Percentiles rank a stretch among this genome's conserved stretches.
phyloP scores from a whole-genome alignment of 345 rosid species.

The Trapa bicornis region DNA sequence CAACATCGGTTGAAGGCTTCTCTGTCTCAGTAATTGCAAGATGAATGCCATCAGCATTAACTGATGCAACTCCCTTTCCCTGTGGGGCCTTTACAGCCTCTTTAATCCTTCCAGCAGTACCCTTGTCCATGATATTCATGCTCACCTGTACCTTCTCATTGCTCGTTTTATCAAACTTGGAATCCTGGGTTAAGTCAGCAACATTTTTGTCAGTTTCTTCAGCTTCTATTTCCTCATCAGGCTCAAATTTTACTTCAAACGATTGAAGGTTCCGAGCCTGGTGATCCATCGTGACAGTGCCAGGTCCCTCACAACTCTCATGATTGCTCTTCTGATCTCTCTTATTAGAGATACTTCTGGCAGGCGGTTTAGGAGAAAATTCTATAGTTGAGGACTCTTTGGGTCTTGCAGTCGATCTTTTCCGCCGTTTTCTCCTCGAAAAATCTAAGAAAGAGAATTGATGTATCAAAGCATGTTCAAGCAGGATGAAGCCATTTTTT shows the following conservation, averaged over 20 bases:
- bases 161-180: constrained; percentile 9
- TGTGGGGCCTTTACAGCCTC: constrained; percentile 9
- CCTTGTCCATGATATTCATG: constrained; percentile 16
- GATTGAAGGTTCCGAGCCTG: constrained; percentile 12
- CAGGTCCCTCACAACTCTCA: constrained; percentile 32
- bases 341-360: constrained; percentile 34
- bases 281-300: constrained; percentile 13
- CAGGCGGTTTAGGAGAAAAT: constrained; percentile 30
- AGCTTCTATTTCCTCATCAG: constrained; percentile 21
- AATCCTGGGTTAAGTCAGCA: constrained; percentile 17
- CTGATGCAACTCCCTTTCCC: constrained; percentile 10
- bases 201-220: constrained; percentile 15
- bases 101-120: constrained; percentile 14
- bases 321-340: constrained; percentile 28
- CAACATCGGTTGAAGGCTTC: background rate
- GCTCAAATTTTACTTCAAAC: constrained; percentile 15
- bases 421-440: constrained; percentile 50
- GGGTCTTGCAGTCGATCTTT: constrained; percentile 27
- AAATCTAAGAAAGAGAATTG: constrained; percentile 35
- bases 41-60: constrained; percentile 3
- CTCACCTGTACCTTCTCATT: constrained; percentile 13
- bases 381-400: constrained; percentile 42
- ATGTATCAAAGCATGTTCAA: background rate
- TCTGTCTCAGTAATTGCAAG: background rate
- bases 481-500: background rate